phyloP scores from a whole-genome alignment of 768 basidiomycete species.

The Psilocybe azurescens region DNA sequence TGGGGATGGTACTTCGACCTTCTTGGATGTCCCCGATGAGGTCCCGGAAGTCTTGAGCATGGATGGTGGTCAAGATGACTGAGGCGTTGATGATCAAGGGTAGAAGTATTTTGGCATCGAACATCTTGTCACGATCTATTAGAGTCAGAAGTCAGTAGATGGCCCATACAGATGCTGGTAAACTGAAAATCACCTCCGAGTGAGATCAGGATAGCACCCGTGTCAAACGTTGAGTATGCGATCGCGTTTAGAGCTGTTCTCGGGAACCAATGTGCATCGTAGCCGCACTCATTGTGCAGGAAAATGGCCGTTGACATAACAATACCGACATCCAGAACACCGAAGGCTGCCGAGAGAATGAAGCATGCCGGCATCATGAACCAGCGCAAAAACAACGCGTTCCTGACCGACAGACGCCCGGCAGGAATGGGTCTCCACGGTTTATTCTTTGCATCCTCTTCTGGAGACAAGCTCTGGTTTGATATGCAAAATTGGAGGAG shows the following conservation, averaged over 20 bases:
- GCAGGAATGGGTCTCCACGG: constrained; percentile 14
- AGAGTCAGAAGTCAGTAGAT: not conserved
- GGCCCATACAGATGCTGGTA: not conserved
- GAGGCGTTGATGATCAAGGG: constrained; percentile 4
- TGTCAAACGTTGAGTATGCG: constrained; percentile 3
- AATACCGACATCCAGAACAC: constrained; percentile 3
- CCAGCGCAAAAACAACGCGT: constrained; percentile 1
- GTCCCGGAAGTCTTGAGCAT: constrained; percentile 13
- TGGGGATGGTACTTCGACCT: constrained; percentile 6
- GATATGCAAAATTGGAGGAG: constrained; percentile 13
- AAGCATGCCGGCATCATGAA: not conserved
- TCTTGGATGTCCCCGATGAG: constrained; percentile 2
- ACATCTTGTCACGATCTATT: not conserved
- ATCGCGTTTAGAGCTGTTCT: constrained; percentile 1
- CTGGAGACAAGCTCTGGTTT: constrained; percentile 7
- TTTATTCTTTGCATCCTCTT: constrained; percentile 11
- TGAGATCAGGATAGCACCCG: constrained; percentile 4
- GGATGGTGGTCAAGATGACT: constrained; percentile 10
- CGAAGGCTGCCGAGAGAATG: not conserved
- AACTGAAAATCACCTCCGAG: not conserved
- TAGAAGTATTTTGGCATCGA: not conserved
- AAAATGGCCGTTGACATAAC: constrained; percentile 2
- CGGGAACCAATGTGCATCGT: constrained; percentile 5
- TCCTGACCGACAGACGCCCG: constrained; percentile 6
- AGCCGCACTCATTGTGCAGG: constrained; percentile 4